Evolutionary conservation across 1,139 yeast genomes (phyloP).

Genomic region (Debaryomyces sp.): DNA sequence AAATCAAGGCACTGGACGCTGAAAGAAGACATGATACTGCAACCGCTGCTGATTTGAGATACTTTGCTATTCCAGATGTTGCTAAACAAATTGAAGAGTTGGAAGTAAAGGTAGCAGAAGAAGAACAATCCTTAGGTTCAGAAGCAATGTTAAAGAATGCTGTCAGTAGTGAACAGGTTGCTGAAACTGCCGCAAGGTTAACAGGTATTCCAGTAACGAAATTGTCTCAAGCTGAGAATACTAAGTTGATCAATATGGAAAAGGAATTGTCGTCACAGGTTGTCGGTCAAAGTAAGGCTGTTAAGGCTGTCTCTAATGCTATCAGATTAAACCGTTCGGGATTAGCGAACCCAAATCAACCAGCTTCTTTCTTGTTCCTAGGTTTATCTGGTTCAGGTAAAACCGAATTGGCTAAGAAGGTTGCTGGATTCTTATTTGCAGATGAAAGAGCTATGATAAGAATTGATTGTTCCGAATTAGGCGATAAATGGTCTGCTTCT

Average conservation of each 20-base stretch:
- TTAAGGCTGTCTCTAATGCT: constrained; percentile 94
- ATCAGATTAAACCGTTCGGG: constrained; percentile 95
- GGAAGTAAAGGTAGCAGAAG: constrained; percentile 77
- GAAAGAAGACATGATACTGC: constrained; percentile 96
- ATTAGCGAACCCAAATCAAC: constrained; percentile 91
- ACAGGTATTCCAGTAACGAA: constrained; percentile 99
- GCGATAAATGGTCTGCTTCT: constrained; percentile 94
- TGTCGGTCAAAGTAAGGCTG: constrained; percentile 96
- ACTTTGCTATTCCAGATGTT: constrained; percentile 96
- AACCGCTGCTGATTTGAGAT: constrained; percentile 92
- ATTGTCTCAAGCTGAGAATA: constrained; percentile 91
- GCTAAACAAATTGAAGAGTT: constrained; percentile 72
- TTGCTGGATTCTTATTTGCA: constrained; percentile 93
- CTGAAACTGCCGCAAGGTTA: constrained; percentile 95
- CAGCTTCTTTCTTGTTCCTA: constrained; percentile 91
- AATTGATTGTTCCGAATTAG: constrained; percentile 95
- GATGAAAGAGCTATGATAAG: constrained; percentile 97
- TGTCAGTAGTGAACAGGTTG: constrained; percentile 90
- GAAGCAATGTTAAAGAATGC: constrained; percentile 80
- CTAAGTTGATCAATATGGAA: constrained; percentile 94
- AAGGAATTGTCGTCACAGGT: constrained; percentile 77
- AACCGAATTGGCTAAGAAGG: constrained; percentile 94
- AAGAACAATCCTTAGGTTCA: constrained; percentile 58
- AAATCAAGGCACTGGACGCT: constrained; percentile 91
- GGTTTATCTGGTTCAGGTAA: constrained; percentile 98